Percentiles rank a stretch among this genome's conserved stretches.
These are phyloP conservation scores for Pleurotus tuber-regium DNA, from an alignment of 768 basidiomycete species.

Conservation along the genomic window DNA sequence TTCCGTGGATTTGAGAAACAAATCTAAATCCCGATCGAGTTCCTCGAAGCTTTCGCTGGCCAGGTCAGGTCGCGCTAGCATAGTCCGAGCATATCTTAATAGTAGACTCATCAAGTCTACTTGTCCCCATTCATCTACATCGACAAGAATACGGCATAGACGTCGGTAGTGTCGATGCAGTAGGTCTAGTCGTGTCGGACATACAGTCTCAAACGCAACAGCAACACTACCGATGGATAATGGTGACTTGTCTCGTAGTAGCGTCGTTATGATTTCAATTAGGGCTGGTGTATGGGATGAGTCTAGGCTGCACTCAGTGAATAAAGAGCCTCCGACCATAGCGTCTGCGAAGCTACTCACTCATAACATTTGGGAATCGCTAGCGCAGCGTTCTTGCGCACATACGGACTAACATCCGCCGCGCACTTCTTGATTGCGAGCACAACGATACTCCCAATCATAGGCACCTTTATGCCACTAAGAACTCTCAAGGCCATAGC, in stretches of 20 bases:
- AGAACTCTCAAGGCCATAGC: conserved; percentile 95
- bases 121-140: conserved; percentile 98
- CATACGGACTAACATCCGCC: conserved; percentile 89
- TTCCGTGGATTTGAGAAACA: conserved; percentile 69
- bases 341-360: conserved; percentile 27
- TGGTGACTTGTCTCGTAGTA: conserved; percentile 75
- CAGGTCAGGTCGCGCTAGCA: conserved; percentile 66
- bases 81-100: conserved; percentile 76
- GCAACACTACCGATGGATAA: conserved; percentile 86
- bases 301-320: conserved; percentile 57
- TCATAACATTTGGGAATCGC: conserved; percentile 86
- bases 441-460: conserved; percentile 82
- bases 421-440: conserved; percentile 92
- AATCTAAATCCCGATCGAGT: conserved; percentile 72
- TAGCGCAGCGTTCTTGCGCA: conserved; percentile 88
- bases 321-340: background rate
- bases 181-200: conserved; percentile 82
- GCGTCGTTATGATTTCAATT: conserved; percentile 61
- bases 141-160: conserved; percentile 78
- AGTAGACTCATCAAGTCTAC: conserved; percentile 76
- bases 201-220: conserved; percentile 83
- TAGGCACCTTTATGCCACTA: conserved; percentile 86
- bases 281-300: conserved; percentile 67
- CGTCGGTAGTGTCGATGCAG: conserved; percentile 87
- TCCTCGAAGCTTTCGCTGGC: conserved; percentile 42